Base-by-base conservation (phyloP, 1,139 yeast genomes). In the Suhomyces yuchorum region DNA sequence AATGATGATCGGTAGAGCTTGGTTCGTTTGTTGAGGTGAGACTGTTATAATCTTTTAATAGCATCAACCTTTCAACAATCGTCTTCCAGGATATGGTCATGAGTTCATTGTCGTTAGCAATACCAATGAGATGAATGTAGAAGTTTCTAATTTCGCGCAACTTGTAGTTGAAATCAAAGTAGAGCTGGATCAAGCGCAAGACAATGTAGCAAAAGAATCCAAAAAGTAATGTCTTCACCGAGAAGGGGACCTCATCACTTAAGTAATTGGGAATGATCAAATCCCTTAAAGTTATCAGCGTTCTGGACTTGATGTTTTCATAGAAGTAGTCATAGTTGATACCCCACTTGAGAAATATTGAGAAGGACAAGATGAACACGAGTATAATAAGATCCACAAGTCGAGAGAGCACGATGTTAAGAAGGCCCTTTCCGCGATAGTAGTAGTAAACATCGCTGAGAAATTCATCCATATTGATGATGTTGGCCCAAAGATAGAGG, bases 61-160 rank as follows among this genome's bases (percentile, higher is more conserved):
- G 68, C 81, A 89, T 82, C 18, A 95, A 70, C 41, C 90, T 80
- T 51, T 83, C 84, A n/a, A 91, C 95, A 0, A 93, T 85, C 19
- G 85, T 81, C 50, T 86, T 88, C 99, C 99, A 93, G 17, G 96
- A 85, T 14, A 95, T 88, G 0, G 98, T 92, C 73, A 89, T 96
- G 54, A 93, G 72, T 58, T 93, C 99, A 50, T 68, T 65, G 50
- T 84, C 85, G 58, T 88, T 93, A 3, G 82, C 67, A 19, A 92
- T 83, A 18, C 82, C 81, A 24, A 93, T 73, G 47, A 93, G 71
- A 54, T 88, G 79, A 46, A 70, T 70, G 64, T 82, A 88, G 59
- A 87, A 87, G 54, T 83, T 80, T 49, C 76, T 75, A 52, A 88
- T 78, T 56, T 87, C 95, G 47, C 73, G 67, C 39, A 87, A 68